These are phyloP conservation scores for Linum trigynum DNA, from an alignment of 345 rosid genomes.

Conservation along the genomic window DNA sequence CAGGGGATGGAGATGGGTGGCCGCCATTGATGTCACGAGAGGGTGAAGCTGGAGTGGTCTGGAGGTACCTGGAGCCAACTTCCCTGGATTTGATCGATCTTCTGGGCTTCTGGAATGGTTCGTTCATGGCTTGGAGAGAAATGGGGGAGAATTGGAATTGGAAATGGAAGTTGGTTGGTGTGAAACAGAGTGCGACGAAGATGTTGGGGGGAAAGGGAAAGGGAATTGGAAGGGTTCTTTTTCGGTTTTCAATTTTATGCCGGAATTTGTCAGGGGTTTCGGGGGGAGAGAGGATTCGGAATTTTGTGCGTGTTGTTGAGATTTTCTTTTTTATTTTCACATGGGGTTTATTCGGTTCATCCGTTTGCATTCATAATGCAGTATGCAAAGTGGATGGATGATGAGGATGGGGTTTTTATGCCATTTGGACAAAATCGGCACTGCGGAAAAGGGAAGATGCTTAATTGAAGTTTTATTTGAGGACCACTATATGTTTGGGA, in stretches of 20 bases:
- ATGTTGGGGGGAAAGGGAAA: not conserved
- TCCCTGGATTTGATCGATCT: slow-evolving; percentile 39
- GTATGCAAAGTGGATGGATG: too few species aligned
- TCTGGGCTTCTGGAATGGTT: slow-evolving; percentile 33
- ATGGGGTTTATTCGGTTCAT: too few species aligned
- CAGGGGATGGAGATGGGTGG: slow-evolving; percentile 22
- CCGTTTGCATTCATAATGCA: too few species aligned
- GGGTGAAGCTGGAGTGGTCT: slow-evolving; percentile 32
- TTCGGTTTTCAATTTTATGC: not conserved
- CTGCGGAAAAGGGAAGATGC: not conserved
- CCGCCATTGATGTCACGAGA: not conserved
- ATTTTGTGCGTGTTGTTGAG: not conserved
- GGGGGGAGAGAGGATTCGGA: not conserved
- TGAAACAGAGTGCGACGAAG: not conserved
- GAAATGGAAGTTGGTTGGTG: too few species aligned
- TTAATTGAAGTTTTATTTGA: too few species aligned
- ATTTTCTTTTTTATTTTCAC: too few species aligned
- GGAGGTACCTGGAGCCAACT: slow-evolving; percentile 60
- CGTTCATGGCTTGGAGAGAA: slow-evolving; percentile 2
- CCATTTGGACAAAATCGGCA: not conserved
- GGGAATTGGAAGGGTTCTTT: not conserved
- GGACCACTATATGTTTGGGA: too few species aligned
- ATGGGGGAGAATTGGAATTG: not conserved
- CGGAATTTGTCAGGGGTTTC: not conserved
- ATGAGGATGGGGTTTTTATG: not conserved